Evolutionary conservation across 345 rosid species (phyloP), one percentile per base, ranked within the genome.

Genomic region (Acer campestre): DNA sequence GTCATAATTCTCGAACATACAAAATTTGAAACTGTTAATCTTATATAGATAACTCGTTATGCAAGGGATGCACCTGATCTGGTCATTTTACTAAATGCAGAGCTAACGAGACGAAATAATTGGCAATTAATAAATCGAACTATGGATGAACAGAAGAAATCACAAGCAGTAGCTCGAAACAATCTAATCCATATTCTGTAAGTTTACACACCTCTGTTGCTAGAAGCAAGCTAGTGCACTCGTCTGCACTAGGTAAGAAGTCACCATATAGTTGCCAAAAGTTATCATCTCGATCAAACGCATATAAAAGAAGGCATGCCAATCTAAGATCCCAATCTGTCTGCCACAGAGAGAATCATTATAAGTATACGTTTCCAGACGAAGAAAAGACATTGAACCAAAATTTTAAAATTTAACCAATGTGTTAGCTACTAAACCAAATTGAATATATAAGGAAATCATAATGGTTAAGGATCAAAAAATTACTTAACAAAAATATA

Each of bases 231-330:
- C 90, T 92, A 67, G 90, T 89, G 82, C 95, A 91, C 77, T 95
- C 98, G 71, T 93, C 95, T 77, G 79, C 85, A 82, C 92, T 84
- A 22, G 99, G 99, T 27, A 95, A 83, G 77, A 95, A 93, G 84
- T 95, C 99, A 8, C 97, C 90, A 69, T 95, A 95, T 29, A 92
- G 85, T 77, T 92, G 90, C 98, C 99, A 95, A 84, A 95, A 95
- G 81, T 88, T 91, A 78, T 90, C 96, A 8, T 85, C 85, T 56
- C 70, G 76, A 80, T 95, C 98, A 83, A 95, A 92, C 69, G 98
- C 87, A 77, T 78, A 90, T 77, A 95, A 77, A 76, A 95, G 91
- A 86, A 95, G 94, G 82, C 98, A 93, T 3, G 99, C 97, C 84
- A 95, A 81, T 77, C 99, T 89, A 83, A 93, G 86, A 86, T 95